Percentiles rank a stretch among this genome's conserved stretches.
Evolutionary conservation across 2,329 filamentous ascomycete genomes (phyloP).

Genomic region (Albophoma yamanashiensis): DNA sequence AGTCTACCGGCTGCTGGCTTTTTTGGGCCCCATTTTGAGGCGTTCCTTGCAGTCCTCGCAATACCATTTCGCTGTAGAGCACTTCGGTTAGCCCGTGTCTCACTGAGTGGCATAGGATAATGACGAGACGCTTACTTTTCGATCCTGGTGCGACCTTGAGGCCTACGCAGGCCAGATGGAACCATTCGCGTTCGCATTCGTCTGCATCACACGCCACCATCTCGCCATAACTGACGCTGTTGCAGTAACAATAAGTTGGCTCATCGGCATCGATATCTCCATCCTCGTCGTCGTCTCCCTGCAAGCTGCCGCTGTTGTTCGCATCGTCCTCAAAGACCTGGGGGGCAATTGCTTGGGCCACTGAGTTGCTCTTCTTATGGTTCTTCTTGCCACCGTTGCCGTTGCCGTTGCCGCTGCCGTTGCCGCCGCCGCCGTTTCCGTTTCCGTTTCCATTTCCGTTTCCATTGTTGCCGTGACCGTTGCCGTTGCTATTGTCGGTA

Average conservation of each 20-base stretch:
- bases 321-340: conserved; percentile 22
- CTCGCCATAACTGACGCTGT: conserved; percentile 70
- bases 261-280: conserved; percentile 61
- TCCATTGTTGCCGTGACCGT: not conserved
- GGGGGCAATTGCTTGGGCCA: conserved; percentile 24
- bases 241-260: conserved; percentile 69
- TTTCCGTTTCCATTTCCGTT: not conserved
- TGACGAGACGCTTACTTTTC: conserved; percentile 46
- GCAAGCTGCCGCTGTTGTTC: conserved; percentile 30
- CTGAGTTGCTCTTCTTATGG: conserved; percentile 45
- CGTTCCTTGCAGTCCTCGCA: conserved; percentile 68
- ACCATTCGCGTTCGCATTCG: conserved; percentile 68
- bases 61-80: conserved; percentile 61
- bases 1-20: conserved; percentile 33
- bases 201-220: conserved; percentile 76
- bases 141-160: conserved; percentile 67
- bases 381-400: conserved; percentile 34
- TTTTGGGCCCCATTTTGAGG: conserved; percentile 45
- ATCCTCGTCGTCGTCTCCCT: conserved; percentile 24
- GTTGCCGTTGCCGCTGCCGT: conserved; percentile 18
- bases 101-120: not conserved
- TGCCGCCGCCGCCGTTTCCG: conserved; percentile 15
- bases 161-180: conserved; percentile 73
- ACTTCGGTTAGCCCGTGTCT: not conserved
- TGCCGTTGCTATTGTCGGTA: conserved; percentile 26